Conservation (phyloP, 257 asterid genomes). For the Penstemon barbatus region DNA sequence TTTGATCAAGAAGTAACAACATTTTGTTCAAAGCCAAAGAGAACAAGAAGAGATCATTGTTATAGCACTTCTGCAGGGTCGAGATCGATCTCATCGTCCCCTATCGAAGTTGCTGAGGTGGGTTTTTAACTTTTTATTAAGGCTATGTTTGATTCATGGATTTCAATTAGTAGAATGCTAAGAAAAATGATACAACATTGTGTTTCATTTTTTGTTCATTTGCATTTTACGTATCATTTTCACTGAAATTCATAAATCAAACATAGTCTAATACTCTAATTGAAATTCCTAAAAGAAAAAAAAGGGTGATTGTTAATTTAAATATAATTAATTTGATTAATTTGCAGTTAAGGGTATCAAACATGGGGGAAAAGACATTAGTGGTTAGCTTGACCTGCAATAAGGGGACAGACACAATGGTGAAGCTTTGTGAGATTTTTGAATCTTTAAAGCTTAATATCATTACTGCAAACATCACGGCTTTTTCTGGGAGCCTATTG, state of each 20-base stretch:
- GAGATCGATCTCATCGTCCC: conserved; percentile 31
- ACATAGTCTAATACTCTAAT: neutral
- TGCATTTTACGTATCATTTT: too few species aligned
- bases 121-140: neutral
- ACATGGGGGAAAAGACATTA: conserved; percentile 62
- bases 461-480: conserved; percentile 65
- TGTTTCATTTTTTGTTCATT: too few species aligned
- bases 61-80: conserved; percentile 31
- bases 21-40: conserved; percentile 45
- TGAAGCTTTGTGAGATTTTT: conserved; percentile 70
- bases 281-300: neutral
- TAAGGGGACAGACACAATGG: conserved; percentile 76
- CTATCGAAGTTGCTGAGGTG: conserved; percentile 78
- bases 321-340: neutral
- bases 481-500: conserved; percentile 62
- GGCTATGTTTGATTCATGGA: too few species aligned
- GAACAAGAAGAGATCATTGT: conserved; percentile 39
- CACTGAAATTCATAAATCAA: too few species aligned
- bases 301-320: neutral
- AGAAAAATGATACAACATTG: too few species aligned
- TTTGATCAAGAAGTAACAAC: conserved; percentile 41
- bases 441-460: conserved; percentile 75
- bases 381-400: conserved; percentile 80
- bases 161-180: too few species aligned
- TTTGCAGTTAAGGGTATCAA: conserved; percentile 64